Conservation (phyloP, 345 rosid genomes). For the Raphanus raphanistrum region DNA sequence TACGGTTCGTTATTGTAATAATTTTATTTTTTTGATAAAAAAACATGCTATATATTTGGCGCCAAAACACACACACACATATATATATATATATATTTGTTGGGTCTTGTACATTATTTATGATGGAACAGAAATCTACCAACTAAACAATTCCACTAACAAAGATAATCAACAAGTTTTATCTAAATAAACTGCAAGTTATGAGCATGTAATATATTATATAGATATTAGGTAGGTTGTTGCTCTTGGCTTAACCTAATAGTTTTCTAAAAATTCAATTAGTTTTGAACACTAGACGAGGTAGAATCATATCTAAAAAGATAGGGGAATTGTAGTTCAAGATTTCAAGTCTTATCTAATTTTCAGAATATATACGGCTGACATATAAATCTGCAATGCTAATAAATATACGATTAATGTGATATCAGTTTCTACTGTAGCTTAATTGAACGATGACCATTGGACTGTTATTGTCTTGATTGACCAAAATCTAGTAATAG, state of each 20-base stretch:
- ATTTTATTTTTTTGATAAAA: too few relatives aligned
- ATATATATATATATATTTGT: background rate
- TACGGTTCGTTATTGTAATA: too few relatives aligned
- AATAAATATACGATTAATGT: background rate
- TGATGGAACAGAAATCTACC: conserved; percentile 33
- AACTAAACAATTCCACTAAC: conserved; percentile 16
- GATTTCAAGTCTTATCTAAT: background rate
- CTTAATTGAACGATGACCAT: background rate
- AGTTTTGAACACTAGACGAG: conserved; percentile 23
- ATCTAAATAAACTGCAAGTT: conserved; percentile 22
- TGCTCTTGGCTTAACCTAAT: conserved; percentile 38
- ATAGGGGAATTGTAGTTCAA: background rate
- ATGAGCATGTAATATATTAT: conserved; percentile 13
- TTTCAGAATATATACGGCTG: background rate
- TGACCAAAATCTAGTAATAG: conserved; percentile 18
- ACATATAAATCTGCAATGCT: background rate
- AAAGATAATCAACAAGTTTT: conserved; percentile 30
- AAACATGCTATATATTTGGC: too few relatives aligned
- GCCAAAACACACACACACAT: too few relatives aligned
- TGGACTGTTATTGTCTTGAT: conserved; percentile 12
- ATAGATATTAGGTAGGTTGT: conserved; percentile 31
- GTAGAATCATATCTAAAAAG: conserved; percentile 1
- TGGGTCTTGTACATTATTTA: conserved; percentile 6
- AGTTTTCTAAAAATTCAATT: conserved; percentile 6
- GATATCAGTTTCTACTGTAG: background rate